phyloP scores from a whole-genome alignment of 2,329 filamentous ascomycete genomes.

The Monilinia vaccinii-corymbosi region DNA sequence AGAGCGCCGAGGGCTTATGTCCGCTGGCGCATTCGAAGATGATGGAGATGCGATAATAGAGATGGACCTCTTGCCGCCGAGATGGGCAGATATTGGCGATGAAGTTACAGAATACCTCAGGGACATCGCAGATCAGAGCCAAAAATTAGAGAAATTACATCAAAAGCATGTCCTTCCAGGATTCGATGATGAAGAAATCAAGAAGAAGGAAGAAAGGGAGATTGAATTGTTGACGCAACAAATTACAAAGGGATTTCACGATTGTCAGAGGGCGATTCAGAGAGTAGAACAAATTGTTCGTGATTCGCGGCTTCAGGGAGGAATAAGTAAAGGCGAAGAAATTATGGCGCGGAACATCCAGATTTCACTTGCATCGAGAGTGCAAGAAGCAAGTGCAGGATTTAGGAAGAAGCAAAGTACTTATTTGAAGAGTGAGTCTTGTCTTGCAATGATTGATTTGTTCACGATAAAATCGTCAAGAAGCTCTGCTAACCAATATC shows the following conservation, averaged over 20 bases:
- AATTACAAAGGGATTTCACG: slow-evolving; percentile 82
- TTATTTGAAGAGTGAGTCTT: slow-evolving; percentile 74
- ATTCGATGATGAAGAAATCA: slow-evolving; percentile 90
- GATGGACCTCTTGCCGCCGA: slow-evolving; percentile 91
- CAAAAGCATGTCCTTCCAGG: slow-evolving; percentile 95
- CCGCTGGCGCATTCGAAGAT: slow-evolving; percentile 65
- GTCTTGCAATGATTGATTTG: not conserved
- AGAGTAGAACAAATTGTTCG: slow-evolving; percentile 79
- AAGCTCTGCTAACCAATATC: slow-evolving; percentile 15
- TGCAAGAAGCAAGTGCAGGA: slow-evolving; percentile 82
- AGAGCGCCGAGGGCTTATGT: slow-evolving; percentile 76
- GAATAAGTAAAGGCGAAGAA: slow-evolving; percentile 75
- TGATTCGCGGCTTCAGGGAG: slow-evolving; percentile 64
- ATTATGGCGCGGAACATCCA: slow-evolving; percentile 96
- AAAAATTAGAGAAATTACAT: slow-evolving; percentile 82
- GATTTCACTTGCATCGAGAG: slow-evolving; percentile 75
- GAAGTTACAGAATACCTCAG: slow-evolving; percentile 78
- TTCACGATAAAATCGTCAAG: not conserved
- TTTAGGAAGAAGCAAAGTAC: slow-evolving; percentile 97
- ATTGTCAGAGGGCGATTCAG: slow-evolving; percentile 83
- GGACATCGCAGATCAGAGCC: slow-evolving; percentile 73
- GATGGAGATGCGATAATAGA: slow-evolving; percentile 94
- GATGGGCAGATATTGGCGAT: slow-evolving; percentile 93
- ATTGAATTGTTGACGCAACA: slow-evolving; percentile 87
- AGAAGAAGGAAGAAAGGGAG: slow-evolving; percentile 75